Conservation (phyloP, 2,329 filamentous ascomycete species). For the Sphaerulina musiva region DNA sequence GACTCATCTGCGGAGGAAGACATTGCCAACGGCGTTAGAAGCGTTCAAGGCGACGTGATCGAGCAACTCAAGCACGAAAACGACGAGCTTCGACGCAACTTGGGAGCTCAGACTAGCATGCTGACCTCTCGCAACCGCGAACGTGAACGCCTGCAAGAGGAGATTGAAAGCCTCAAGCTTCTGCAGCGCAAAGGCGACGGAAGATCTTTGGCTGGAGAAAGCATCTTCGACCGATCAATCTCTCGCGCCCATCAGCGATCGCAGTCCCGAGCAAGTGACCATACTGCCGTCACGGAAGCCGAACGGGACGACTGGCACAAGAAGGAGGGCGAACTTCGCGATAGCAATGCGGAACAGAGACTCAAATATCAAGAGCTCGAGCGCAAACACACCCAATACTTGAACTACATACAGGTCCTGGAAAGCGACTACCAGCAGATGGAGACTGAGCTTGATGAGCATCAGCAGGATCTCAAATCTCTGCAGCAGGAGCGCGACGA, state of each 20-base stretch:
- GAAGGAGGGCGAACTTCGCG: slow-evolving; percentile 73
- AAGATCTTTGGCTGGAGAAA: slow-evolving; percentile 65
- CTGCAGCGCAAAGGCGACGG: slow-evolving; percentile 65
- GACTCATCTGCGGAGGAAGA: slow-evolving; percentile 36
- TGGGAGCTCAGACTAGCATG: slow-evolving; percentile 95
- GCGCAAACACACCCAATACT: slow-evolving; percentile 70
- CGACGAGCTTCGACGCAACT: slow-evolving; percentile 81
- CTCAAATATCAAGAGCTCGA: slow-evolving; percentile 86
- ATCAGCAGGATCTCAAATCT: slow-evolving; percentile 70
- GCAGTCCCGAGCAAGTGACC: slow-evolving; percentile 65
- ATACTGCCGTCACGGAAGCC: slow-evolving; percentile 64
- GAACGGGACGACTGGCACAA: slow-evolving; percentile 83
- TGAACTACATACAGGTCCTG: slow-evolving; percentile 70
- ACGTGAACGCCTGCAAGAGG: slow-evolving; percentile 88
- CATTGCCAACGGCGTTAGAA: slow-evolving; percentile 33
- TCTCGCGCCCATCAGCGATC: slow-evolving; percentile 69
- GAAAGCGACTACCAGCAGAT: slow-evolving; percentile 61
- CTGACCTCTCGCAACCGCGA: slow-evolving; percentile 91
- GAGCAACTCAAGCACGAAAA: slow-evolving; percentile 89
- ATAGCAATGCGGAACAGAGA: slow-evolving; percentile 78
- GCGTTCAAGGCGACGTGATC: slow-evolving; percentile 52
- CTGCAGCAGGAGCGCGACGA: slow-evolving; percentile 83
- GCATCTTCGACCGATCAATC: slow-evolving; percentile 87
- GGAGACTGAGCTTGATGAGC: slow-evolving; percentile 73
- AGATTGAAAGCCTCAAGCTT: slow-evolving; percentile 94